A percentile compares a stretch with the other conserved stretches of the same genome.
phyloP scores from a whole-genome alignment of 83 land plant species.

The Thuja plicata region DNA sequence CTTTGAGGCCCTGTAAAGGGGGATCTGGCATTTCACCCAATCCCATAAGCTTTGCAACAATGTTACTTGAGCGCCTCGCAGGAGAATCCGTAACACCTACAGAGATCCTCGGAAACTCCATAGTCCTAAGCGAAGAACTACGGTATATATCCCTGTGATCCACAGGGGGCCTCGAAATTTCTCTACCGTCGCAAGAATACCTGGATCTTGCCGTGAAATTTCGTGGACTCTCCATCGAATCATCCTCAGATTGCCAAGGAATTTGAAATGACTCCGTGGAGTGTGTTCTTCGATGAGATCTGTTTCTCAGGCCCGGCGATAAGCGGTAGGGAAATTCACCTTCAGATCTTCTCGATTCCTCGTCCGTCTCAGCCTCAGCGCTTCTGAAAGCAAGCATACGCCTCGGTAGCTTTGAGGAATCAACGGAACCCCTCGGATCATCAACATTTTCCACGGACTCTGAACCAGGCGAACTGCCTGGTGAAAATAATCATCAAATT shows the following conservation, averaged over 20 bases:
- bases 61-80: conserved; percentile 2
- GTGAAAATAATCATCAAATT: not conserved
- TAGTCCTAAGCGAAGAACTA: not conserved
- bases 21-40: conserved; percentile 22
- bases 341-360: not conserved
- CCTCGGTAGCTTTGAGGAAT: not conserved
- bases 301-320: not conserved
- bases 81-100: not conserved
- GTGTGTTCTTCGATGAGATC: not conserved
- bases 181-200: conserved; percentile 15
- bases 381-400: not conserved
- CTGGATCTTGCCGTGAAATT: not conserved
- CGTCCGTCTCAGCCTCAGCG: not conserved
- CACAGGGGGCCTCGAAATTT: not conserved
- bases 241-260: not conserved
- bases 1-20: not conserved
- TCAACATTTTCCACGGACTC: not conserved
- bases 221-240: not conserved
- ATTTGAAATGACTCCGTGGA: not conserved
- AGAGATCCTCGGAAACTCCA: not conserved
- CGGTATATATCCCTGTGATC: not conserved
- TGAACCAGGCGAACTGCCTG: not conserved
- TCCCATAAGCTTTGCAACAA: conserved; percentile 60
- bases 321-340: not conserved
- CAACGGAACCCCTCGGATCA: not conserved